Percentiles rank a stretch among this genome's conserved stretches.
Evolutionary conservation across 129 eudicot genomes (phyloP).

Genomic region (Smallanthus sonchifolius): DNA sequence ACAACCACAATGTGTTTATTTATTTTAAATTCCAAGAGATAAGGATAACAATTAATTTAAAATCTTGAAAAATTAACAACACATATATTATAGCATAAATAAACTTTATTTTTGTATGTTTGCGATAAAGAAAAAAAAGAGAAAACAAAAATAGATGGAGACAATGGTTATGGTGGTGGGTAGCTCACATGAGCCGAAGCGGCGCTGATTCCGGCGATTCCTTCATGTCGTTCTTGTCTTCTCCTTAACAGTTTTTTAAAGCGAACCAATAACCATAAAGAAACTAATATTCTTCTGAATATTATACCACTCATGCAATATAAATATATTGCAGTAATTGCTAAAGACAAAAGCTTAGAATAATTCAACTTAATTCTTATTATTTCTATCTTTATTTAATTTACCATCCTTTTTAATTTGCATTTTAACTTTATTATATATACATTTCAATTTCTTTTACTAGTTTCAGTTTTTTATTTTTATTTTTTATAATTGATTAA

Average conservation of each 20-base stretch:
- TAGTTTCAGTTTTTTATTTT: background rate
- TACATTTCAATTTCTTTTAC: background rate
- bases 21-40: background rate
- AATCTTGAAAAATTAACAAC: background rate
- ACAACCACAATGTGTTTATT: background rate
- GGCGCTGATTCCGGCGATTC: conserved; percentile 78
- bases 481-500: background rate
- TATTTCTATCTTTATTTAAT: conserved; percentile 12
- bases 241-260: conserved; percentile 19
- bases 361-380: conserved; percentile 16
- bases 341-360: conserved; percentile 35
- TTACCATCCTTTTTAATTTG: background rate
- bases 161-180: conserved; percentile 25
- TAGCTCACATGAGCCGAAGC: conserved; percentile 58
- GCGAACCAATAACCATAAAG: conserved; percentile 32
- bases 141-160: background rate
- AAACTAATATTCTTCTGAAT: conserved; percentile 48
- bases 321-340: conserved; percentile 16
- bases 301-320: conserved; percentile 24
- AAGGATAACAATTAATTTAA: background rate
- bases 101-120: background rate
- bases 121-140: background rate
- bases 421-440: conserved; percentile 12
- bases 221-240: conserved; percentile 62
- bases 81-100: background rate